A percentile compares a stretch with the other conserved stretches of the same genome.
phyloP scores from a whole-genome alignment of 169 alveolate species.

The Plasmodium berghei region DNA sequence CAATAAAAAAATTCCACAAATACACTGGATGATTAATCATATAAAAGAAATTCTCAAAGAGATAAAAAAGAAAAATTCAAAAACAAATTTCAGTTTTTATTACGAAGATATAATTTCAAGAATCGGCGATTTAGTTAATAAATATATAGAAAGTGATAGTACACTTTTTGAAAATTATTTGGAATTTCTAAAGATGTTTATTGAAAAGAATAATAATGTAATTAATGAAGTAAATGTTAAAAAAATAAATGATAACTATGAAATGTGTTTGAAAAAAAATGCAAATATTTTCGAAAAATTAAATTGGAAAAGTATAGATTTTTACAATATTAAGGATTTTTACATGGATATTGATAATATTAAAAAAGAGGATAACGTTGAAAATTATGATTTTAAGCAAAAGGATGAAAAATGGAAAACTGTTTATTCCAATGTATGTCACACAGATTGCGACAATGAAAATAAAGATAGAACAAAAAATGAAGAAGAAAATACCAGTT shows the following conservation, averaged over 20 bases:
- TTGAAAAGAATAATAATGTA: conserved; percentile 38
- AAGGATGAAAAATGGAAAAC: too few species aligned
- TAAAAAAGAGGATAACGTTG: too few species aligned
- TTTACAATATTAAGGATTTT: conserved; percentile 37
- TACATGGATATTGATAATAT: neutral
- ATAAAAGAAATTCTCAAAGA: conserved; percentile 33
- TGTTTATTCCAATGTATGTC: neutral
- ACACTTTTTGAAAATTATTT: conserved; percentile 62
- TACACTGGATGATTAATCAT: conserved; percentile 75
- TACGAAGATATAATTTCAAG: conserved; percentile 20
- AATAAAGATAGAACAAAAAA: conserved; percentile 1
- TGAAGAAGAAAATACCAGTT: neutral
- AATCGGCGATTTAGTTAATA: conserved; percentile 20
- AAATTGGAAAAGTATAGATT: conserved; percentile 35
- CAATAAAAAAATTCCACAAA: conserved; percentile 65
- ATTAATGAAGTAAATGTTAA: conserved; percentile 22
- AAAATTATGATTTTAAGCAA: too few species aligned
- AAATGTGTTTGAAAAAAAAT: conserved; percentile 26
- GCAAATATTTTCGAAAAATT: conserved; percentile 49
- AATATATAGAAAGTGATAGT: conserved; percentile 58
- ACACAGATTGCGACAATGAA: neutral
- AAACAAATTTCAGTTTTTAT: neutral
- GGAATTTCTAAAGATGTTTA: conserved; percentile 39
- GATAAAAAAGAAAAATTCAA: conserved; percentile 30
- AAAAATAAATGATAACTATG: conserved; percentile 29